phyloP scores from a whole-genome alignment of 2,329 filamentous ascomycete species.

The Truncatella angustata region DNA sequence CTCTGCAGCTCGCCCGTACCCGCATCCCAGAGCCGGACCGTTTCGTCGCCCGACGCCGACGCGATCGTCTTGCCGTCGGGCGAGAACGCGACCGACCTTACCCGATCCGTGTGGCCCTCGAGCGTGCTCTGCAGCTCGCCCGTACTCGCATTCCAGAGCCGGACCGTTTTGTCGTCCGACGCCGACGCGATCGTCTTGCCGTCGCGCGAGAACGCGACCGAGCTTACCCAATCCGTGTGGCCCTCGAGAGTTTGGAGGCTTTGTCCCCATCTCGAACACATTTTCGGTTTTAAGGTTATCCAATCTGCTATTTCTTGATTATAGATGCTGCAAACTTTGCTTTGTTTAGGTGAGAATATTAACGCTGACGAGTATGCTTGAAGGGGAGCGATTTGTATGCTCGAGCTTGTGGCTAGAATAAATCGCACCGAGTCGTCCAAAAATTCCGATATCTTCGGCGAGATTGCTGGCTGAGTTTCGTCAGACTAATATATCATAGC shows the following conservation, averaged over 20 bases:
- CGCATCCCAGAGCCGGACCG: not conserved
- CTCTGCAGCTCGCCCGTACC: not conserved
- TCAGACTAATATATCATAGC: slow-evolving; percentile 3
- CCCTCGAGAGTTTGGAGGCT: slow-evolving; percentile 15
- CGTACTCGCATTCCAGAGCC: not conserved
- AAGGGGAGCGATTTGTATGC: slow-evolving; percentile 26
- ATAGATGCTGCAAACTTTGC: slow-evolving; percentile 22
- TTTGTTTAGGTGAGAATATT: slow-evolving; percentile 28
- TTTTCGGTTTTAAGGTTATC: slow-evolving; percentile 11
- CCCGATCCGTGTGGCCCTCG: not conserved
- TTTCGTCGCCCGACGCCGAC: not conserved
- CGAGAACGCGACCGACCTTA: not conserved
- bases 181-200: not conserved
- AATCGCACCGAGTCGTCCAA: slow-evolving; percentile 25
- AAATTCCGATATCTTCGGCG: slow-evolving; percentile 13
- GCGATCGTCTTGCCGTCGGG: not conserved
- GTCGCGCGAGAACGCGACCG: not conserved
- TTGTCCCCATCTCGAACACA: slow-evolving; percentile 14
- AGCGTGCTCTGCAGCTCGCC: slow-evolving; percentile 10
- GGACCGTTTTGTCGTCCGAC: not conserved
- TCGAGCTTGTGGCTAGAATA: slow-evolving; percentile 12
- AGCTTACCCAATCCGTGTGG: slow-evolving; percentile 11
- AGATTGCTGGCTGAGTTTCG: slow-evolving; percentile 5
- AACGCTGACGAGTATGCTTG: slow-evolving; percentile 32
- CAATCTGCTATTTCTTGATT: slow-evolving; percentile 15